phyloP scores from a whole-genome alignment of 495 filamentous ascomycete genomes.

The Choiromyces venosus region DNA sequence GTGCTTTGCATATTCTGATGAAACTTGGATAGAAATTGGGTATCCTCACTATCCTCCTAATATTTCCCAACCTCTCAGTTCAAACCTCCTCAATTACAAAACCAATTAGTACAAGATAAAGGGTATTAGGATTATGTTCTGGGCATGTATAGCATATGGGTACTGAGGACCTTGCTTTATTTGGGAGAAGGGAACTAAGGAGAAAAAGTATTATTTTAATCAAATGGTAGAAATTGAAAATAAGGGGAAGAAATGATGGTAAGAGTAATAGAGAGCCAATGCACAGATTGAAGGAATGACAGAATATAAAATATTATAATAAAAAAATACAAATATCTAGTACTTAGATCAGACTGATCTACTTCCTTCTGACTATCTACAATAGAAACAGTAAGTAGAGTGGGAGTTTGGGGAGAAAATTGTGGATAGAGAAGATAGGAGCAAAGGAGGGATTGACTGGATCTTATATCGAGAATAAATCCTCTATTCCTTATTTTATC shows the following conservation, averaged over 20 bases:
- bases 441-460: constrained; percentile 12
- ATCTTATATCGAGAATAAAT: constrained; percentile 5
- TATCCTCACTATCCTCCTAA: too few species aligned
- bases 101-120: not conserved
- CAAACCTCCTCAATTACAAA: constrained; percentile 1
- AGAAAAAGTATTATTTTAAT: not conserved
- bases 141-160: constrained; percentile 9
- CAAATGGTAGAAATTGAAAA: constrained; percentile 3
- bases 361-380: not conserved
- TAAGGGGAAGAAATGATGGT: not conserved
- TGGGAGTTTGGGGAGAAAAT: constrained; percentile 9
- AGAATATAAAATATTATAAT: not conserved
- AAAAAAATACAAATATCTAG: constrained; percentile 1
- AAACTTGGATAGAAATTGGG: too few species aligned
- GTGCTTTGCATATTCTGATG: constrained; percentile 11
- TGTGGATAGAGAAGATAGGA: not conserved
- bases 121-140: constrained; percentile 8
- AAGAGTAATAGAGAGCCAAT: not conserved
- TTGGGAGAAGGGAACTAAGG: constrained; percentile 5
- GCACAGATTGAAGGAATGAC: not conserved
- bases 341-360: not conserved
- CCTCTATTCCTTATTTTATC: constrained; percentile 1
- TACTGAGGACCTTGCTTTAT: not conserved
- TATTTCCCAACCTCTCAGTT: not conserved
- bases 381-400: constrained; percentile 2